Evolutionary conservation across 2,329 filamentous ascomycete genomes (phyloP).

Genomic region (Aspergillus sp.): DNA sequence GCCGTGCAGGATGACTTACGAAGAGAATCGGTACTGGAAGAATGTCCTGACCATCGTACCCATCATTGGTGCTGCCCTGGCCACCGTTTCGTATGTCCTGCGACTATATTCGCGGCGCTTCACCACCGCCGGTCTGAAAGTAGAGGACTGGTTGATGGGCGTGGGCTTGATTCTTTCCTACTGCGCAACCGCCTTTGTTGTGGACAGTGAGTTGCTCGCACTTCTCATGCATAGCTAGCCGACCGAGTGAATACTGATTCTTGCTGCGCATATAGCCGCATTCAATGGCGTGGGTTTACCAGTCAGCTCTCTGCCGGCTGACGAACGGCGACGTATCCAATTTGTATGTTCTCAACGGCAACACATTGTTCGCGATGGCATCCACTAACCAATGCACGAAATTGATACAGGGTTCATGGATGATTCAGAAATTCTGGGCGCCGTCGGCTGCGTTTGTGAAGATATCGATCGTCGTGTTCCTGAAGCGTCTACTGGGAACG

Average conservation of each 20-base stretch:
- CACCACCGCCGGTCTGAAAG: background rate
- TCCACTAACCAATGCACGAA: background rate
- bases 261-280: conserved; percentile 1
- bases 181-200: conserved; percentile 12
- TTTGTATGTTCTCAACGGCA: background rate
- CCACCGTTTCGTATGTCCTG: conserved; percentile 11
- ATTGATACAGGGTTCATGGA: conserved; percentile 13
- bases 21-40: conserved; percentile 17
- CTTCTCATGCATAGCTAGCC: background rate
- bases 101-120: conserved; percentile 11
- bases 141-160: conserved; percentile 17
- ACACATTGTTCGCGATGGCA: background rate
- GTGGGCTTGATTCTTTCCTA: conserved; percentile 16
- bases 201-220: conserved; percentile 7
- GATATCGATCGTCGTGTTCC: conserved; percentile 17
- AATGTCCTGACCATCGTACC: conserved; percentile 15
- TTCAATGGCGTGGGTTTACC: conserved; percentile 17
- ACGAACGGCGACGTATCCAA: conserved; percentile 13
- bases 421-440: conserved; percentile 20
- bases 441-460: conserved; percentile 16
- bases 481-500: conserved; percentile 13
- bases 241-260: background rate
- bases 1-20: conserved; percentile 5
- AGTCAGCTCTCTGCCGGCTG: background rate
- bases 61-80: conserved; percentile 11